A percentile compares a stretch with the other conserved stretches of the same genome.
These are phyloP conservation scores for Limonium bicolor DNA, from an alignment of 148 eudicot species.

Conservation along the genomic window DNA sequence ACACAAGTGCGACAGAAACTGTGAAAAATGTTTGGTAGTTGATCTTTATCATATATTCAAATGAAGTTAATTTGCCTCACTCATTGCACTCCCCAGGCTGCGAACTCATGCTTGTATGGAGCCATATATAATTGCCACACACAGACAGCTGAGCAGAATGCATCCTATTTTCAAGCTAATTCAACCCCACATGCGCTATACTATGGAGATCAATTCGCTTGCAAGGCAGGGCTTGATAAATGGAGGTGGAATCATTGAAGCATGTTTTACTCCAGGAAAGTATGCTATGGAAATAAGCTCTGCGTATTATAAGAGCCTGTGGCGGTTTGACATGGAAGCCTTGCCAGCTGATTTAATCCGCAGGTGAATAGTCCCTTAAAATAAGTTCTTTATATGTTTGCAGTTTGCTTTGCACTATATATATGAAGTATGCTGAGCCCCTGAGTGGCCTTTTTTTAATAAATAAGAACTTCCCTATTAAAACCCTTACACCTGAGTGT, in stretches of 20 bases:
- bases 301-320: constrained; percentile 66
- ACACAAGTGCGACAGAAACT: too few relatives aligned
- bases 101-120: constrained; percentile 84
- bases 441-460: too few relatives aligned
- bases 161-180: constrained; percentile 79
- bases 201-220: constrained; percentile 81
- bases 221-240: constrained; percentile 77
- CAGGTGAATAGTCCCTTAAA: constrained; percentile 22
- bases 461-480: too few relatives aligned
- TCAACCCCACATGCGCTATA: constrained; percentile 88
- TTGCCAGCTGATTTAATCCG: constrained; percentile 76
- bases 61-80: neutral
- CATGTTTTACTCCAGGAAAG: constrained; percentile 67
- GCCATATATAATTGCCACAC: constrained; percentile 75
- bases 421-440: neutral
- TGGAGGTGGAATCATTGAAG: constrained; percentile 79
- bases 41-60: neutral
- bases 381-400: neutral
- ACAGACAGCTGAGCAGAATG: constrained; percentile 84
- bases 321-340: constrained; percentile 88
- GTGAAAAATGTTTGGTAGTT: neutral
- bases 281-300: constrained; percentile 82
- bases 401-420: neutral
- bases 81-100: constrained; percentile 35
- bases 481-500: too few relatives aligned